Conservation (phyloP, 768 basidiomycete species). For the Daedaleopsis sinensis region DNA sequence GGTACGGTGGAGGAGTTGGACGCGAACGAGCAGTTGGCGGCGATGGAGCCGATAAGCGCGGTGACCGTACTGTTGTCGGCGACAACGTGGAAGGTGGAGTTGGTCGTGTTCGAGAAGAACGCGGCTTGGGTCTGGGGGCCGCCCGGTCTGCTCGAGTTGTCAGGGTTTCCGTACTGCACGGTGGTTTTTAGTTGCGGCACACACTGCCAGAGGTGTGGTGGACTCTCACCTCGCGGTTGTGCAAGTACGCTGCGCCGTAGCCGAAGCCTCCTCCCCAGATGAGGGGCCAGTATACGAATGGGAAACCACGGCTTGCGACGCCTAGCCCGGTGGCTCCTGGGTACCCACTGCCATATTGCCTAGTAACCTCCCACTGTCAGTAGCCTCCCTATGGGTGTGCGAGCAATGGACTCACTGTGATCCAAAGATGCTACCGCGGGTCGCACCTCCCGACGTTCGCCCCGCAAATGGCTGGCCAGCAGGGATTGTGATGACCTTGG, state of each 20-base stretch:
- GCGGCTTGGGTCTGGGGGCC: constrained; percentile 30
- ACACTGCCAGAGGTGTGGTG: not conserved
- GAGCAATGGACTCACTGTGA: constrained; percentile 8
- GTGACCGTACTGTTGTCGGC: constrained; percentile 35
- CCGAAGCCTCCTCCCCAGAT: constrained; percentile 45
- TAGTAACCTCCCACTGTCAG: constrained; percentile 24
- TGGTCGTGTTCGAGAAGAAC: constrained; percentile 28
- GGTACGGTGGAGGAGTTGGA: constrained; percentile 32
- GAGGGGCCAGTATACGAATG: constrained; percentile 70
- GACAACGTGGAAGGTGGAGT: constrained; percentile 35
- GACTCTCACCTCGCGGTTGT: constrained; percentile 43
- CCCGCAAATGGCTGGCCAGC: constrained; percentile 34
- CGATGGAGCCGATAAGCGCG: constrained; percentile 31
- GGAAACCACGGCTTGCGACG: constrained; percentile 54
- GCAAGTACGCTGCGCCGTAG: constrained; percentile 37
- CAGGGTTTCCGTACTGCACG: constrained; percentile 38
- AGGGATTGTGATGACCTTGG: constrained; percentile 27
- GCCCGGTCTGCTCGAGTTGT: constrained; percentile 38
- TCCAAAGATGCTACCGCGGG: constrained; percentile 30
- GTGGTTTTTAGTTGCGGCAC: constrained; percentile 34
- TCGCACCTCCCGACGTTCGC: constrained; percentile 55
- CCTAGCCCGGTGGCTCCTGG: constrained; percentile 50
- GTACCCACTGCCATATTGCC: constrained; percentile 66
- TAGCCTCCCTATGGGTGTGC: not conserved
- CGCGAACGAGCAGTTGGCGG: constrained; percentile 30